Conservation (phyloP, 2,329 filamentous ascomycete genomes). For the Fusarium papillatum region DNA sequence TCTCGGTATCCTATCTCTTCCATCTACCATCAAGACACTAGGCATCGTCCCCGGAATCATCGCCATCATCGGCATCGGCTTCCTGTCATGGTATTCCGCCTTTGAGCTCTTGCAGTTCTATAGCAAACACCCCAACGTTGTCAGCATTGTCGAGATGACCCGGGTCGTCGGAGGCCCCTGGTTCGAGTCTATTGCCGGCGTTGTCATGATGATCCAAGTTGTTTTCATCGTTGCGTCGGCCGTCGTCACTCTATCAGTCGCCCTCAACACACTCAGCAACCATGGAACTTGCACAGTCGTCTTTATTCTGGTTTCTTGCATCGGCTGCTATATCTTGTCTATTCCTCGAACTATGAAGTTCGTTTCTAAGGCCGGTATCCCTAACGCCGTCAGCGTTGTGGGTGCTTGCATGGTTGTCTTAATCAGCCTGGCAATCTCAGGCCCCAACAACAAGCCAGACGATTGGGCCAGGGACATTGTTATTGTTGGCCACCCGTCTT, state of each 20-base stretch:
- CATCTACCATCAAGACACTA: conserved; percentile 75
- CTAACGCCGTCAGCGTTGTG: conserved; percentile 38
- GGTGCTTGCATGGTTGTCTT: conserved; percentile 36
- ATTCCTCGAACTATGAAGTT: conserved; percentile 42
- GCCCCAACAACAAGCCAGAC: conserved; percentile 30
- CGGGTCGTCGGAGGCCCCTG: conserved; percentile 56
- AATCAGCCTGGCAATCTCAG: conserved; percentile 34
- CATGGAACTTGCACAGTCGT: conserved; percentile 38
- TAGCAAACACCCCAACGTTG: conserved; percentile 75
- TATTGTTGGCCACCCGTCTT: conserved; percentile 34
- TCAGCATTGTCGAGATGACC: conserved; percentile 79
- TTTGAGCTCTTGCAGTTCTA: conserved; percentile 73
- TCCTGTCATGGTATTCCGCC: conserved; percentile 72
- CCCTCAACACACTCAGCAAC: conserved; percentile 36
- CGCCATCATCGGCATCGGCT: conserved; percentile 72
- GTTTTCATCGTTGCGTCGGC: conserved; percentile 40
- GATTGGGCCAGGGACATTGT: conserved; percentile 37
- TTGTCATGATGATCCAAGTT: conserved; percentile 40
- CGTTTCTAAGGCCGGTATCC: conserved; percentile 38
- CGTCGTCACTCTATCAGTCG: conserved; percentile 34
- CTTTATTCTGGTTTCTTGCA: conserved; percentile 36
- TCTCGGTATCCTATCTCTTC: conserved; percentile 71
- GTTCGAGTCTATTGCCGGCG: conserved; percentile 34
- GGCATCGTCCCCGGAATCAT: conserved; percentile 78
- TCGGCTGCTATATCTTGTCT: conserved; percentile 30